Percentiles rank a stretch among this genome's conserved stretches.
Conservation (phyloP, 2,329 filamentous ascomycete species). For the Venturia asperata region DNA sequence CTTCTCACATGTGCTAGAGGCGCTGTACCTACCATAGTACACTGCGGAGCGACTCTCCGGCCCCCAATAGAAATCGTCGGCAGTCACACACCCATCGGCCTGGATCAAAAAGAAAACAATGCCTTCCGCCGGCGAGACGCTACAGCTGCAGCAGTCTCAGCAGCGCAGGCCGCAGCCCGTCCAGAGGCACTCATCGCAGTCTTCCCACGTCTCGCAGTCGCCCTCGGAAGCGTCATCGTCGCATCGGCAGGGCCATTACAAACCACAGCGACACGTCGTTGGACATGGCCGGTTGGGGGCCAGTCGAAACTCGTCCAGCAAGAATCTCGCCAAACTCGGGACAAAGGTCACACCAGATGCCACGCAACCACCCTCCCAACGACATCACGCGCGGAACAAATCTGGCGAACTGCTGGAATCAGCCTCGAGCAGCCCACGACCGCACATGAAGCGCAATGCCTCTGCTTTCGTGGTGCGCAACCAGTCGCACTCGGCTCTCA, state of each 20-base stretch:
- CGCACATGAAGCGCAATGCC: conserved; percentile 36
- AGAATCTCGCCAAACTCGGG: conserved; percentile 38
- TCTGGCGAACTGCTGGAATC: conserved; percentile 32
- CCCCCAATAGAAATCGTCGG: too few species aligned
- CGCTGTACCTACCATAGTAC: too few species aligned
- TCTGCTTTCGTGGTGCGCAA: conserved; percentile 33
- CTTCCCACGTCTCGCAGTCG: conserved; percentile 17
- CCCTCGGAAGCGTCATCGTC: conserved; percentile 14
- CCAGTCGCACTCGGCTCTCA: conserved; percentile 29
- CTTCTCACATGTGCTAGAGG: too few species aligned
- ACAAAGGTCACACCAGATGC: conserved; percentile 28
- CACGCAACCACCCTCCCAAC: conserved; percentile 20
- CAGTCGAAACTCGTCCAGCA: conserved; percentile 36
- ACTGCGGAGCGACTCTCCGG: too few species aligned
- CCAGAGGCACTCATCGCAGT: conserved; percentile 8
- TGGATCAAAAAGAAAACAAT: not conserved
- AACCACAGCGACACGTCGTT: conserved; percentile 17
- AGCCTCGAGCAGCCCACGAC: conserved; percentile 31
- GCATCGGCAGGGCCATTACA: conserved; percentile 13
- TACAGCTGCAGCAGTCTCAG: conserved; percentile 8
- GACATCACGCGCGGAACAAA: conserved; percentile 30
- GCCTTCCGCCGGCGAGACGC: conserved; percentile 1
- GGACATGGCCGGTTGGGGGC: conserved; percentile 29
- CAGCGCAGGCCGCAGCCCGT: not conserved
- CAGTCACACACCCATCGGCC: too few species aligned